Evolutionary conservation across 2,329 filamentous ascomycete species (phyloP), one percentile per base, ranked within the genome.

Genomic region (Aspergillus fumigatiaffinis): DNA sequence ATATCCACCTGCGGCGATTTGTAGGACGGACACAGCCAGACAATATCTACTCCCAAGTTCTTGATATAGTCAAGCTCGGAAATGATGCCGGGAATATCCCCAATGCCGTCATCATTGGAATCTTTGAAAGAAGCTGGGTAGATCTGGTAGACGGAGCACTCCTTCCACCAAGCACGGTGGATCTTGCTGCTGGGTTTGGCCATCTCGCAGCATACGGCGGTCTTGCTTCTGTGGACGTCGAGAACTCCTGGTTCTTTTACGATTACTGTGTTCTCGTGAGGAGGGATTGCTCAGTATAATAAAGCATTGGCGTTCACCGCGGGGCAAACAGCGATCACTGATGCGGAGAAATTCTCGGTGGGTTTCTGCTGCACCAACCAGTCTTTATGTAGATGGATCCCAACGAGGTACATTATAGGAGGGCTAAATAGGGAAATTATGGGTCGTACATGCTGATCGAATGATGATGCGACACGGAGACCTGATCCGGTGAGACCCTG

Each of bases 11-110:
- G 80, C 7, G 80, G 80, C 10, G 79, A 81, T 57, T 81, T 81
- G 69, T 78, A 82, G 12, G 80, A 77, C 3, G 77, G 77, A 53
- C 73, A 77, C 5, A 76, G 62, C 85, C 85, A 87, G 21, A 87
- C 76, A n/a, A 85, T 80, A 60, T 87, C 83, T 1, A 85, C 77
- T 0, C 86, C 87, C 0, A 89, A 76, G 2, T 83, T 76, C 52
- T 83, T 78, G 51, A 89, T 77, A 66, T 89, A 87, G 67, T 87
- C 84, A 1, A 89, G 72, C 66, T 87, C 81, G 9, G 83, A 83
- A 12, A 86, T 84, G 53, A 89, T 83, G 12, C 86, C 87, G 1
- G 80, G 81, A 35, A 89, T 80, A 64, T 89, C 86, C 2, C 87
- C 87, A 75, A 85, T 82, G 42, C 87, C 87, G 59, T 77, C 73